Conservation (phyloP, 192 early-diverging fungal genomes). For the Backusella westeae region DNA sequence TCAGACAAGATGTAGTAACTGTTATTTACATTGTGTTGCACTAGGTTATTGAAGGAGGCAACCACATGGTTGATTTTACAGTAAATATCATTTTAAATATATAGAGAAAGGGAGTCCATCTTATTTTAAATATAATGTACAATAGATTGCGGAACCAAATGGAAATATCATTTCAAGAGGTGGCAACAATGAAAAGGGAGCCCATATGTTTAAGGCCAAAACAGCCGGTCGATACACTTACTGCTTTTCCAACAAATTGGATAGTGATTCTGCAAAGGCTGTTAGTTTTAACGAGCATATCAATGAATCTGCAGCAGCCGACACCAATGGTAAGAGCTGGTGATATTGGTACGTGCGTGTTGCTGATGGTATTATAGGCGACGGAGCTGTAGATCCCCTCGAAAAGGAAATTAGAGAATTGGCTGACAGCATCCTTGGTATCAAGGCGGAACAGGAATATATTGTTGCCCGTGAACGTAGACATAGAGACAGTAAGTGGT, state of each 20-base stretch:
- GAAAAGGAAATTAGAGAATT: constrained; percentile 63
- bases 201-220: constrained; percentile 44
- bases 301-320: constrained; percentile 35
- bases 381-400: constrained; percentile 56
- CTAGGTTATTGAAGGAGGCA: constrained; percentile 60
- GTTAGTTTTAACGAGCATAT: constrained; percentile 59
- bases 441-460: constrained; percentile 73
- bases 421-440: constrained; percentile 56
- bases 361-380: neutral
- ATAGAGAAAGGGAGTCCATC: neutral
- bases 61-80: constrained; percentile 66
- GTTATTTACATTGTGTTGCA: neutral
- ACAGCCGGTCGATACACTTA: constrained; percentile 58
- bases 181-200: constrained; percentile 39
- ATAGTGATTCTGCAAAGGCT: constrained; percentile 54
- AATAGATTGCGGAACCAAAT: constrained; percentile 47
- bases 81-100: constrained; percentile 33
- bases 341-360: neutral
- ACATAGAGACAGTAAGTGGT: constrained; percentile 66
- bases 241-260: constrained; percentile 77
- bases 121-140: neutral
- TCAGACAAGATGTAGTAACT: neutral
- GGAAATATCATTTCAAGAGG: constrained; percentile 34
- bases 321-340: constrained; percentile 15
- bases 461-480: constrained; percentile 57